A percentile compares a stretch with the other conserved stretches of the same genome.
Conservation (phyloP, 352 stramenopile species). For the Phytophthora sojae region DNA sequence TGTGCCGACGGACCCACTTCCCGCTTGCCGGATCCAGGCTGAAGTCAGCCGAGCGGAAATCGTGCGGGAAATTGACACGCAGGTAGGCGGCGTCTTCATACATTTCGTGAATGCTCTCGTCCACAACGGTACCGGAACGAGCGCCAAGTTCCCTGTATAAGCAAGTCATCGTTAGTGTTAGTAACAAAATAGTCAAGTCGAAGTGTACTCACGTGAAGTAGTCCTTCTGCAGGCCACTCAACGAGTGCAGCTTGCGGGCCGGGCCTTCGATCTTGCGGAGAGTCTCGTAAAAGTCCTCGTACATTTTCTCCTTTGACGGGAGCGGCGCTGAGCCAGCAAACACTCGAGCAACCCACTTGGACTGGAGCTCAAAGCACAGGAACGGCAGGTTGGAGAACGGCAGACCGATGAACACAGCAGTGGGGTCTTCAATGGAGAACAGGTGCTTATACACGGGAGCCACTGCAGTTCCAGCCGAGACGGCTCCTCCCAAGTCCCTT, state of each 20-base stretch:
- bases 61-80: conserved; percentile 60
- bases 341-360: conserved; percentile 63
- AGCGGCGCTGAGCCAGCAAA: conserved; percentile 46
- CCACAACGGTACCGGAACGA: conserved; percentile 41
- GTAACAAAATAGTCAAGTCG: not conserved
- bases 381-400: conserved; percentile 78
- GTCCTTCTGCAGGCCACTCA: conserved; percentile 46
- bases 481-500: conserved; percentile 37
- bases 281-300: conserved; percentile 53
- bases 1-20: conserved; percentile 47
- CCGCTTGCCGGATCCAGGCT: conserved; percentile 42
- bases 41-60: conserved; percentile 71
- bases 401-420: conserved; percentile 70
- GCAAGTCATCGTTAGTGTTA: conserved; percentile 7
- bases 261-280: conserved; percentile 45
- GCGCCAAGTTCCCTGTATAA: conserved; percentile 38
- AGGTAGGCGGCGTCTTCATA: conserved; percentile 64
- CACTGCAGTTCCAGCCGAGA: conserved; percentile 39
- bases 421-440: conserved; percentile 71
- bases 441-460: conserved; percentile 74
- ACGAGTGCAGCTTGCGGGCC: conserved; percentile 63
- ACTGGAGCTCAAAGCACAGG: conserved; percentile 74
- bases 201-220: conserved; percentile 49
- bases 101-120: conserved; percentile 61
- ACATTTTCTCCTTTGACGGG: conserved; percentile 70